These are phyloP conservation scores for Poa annua DNA, from an alignment of 176 grass and related monocot genomes.

Conservation along the genomic window DNA sequence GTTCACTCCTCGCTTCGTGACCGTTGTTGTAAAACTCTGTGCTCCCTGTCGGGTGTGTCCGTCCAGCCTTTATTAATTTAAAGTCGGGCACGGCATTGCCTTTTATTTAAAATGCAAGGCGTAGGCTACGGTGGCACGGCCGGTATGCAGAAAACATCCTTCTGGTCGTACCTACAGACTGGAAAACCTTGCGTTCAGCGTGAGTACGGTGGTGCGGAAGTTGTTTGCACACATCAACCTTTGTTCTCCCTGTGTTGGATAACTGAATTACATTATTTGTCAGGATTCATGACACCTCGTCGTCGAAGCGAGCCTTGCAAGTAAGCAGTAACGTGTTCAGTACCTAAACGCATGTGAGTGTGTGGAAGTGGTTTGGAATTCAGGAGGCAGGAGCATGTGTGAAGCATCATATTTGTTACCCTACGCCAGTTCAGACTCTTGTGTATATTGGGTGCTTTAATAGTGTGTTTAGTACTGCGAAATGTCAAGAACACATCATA, in stretches of 20 bases:
- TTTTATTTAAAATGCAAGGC: not conserved
- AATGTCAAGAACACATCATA: not conserved
- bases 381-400: not conserved
- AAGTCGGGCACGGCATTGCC: too few relatives aligned
- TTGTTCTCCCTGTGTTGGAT: conserved; percentile 8
- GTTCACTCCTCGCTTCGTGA: too few relatives aligned
- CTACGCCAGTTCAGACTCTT: not conserved
- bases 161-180: conserved; percentile 43
- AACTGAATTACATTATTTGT: not conserved
- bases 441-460: not conserved
- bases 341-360: not conserved
- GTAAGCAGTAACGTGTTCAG: conserved; percentile 38
- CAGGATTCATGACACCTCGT: not conserved
- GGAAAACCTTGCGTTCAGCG: not conserved
- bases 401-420: not conserved
- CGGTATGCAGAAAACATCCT: not conserved
- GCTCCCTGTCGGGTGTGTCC: too few relatives aligned
- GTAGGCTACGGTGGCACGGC: not conserved
- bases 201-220: not conserved
- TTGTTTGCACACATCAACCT: conserved; percentile 42
- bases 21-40: too few relatives aligned
- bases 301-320: conserved; percentile 42
- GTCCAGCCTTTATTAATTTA: too few relatives aligned
- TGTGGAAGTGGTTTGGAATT: conserved; percentile 40
- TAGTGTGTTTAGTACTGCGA: not conserved